phyloP scores from a whole-genome alignment of 768 basidiomycete species.

The Mycena crocata region DNA sequence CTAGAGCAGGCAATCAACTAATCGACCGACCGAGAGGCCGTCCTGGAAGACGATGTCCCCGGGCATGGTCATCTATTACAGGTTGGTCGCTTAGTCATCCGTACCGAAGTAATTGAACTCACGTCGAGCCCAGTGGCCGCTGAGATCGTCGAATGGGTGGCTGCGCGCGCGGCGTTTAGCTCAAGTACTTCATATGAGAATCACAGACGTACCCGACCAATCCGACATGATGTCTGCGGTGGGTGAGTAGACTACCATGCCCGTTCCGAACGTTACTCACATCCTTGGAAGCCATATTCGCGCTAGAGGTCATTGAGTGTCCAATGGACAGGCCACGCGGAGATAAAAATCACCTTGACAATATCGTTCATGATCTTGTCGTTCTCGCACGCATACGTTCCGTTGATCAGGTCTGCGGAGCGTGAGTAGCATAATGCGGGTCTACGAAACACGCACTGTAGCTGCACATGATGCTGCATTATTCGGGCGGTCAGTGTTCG shows the following conservation, averaged over 20 bases:
- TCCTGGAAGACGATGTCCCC: conserved; percentile 57
- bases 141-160: conserved; percentile 68
- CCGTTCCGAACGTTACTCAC: conserved; percentile 45
- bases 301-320: conserved; percentile 35
- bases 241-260: background rate
- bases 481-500: no score
- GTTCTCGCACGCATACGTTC: conserved; percentile 82
- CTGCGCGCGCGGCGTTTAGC: conserved; percentile 26
- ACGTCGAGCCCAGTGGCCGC: conserved; percentile 75
- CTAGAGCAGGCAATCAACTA: no score
- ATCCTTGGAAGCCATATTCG: conserved; percentile 84
- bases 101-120: conserved; percentile 37
- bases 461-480: conserved; percentile 25
- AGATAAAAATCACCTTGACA: conserved; percentile 56
- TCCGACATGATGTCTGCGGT: conserved; percentile 74
- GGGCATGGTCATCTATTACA: conserved; percentile 83
- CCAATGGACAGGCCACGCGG: background rate
- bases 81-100: no score
- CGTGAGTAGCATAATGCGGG: background rate
- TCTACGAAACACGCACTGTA: conserved; percentile 19
- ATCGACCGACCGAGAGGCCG: no score
- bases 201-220: conserved; percentile 63
- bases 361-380: conserved; percentile 77
- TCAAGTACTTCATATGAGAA: background rate
- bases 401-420: conserved; percentile 68